phyloP scores from a whole-genome alignment of 78 protist species.

The Guillardia theta region DNA sequence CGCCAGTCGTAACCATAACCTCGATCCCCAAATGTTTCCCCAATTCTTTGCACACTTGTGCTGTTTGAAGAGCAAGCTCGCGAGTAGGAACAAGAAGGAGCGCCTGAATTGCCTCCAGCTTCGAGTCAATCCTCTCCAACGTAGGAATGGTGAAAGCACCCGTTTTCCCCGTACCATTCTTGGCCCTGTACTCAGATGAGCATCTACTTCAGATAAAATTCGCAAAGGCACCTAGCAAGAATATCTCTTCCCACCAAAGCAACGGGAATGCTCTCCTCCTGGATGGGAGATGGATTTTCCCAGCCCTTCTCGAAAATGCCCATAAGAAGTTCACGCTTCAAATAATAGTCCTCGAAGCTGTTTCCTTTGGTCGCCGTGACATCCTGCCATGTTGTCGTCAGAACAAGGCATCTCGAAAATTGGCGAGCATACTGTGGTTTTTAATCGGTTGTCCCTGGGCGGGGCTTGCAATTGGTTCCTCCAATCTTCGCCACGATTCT shows the following conservation, averaged over 20 bases:
- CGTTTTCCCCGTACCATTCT: constrained; percentile 99
- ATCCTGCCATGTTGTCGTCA: constrained; percentile 69
- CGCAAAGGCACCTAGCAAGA: constrained; percentile 63
- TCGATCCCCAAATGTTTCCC: constrained; percentile 85
- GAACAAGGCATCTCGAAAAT: not conserved
- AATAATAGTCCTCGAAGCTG: constrained; percentile 88
- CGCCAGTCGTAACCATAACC: constrained; percentile 95
- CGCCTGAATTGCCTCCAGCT: constrained; percentile 76
- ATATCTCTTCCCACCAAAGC: constrained; percentile 88
- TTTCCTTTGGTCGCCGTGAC: constrained; percentile 89
- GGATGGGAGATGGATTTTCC: constrained; percentile 97
- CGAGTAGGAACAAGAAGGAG: constrained; percentile 95
- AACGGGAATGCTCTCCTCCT: constrained; percentile 92
- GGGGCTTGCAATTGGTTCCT: constrained; percentile 39
- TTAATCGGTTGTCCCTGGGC: constrained; percentile 47
- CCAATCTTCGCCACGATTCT: constrained; percentile 55
- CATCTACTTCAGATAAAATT: not conserved
- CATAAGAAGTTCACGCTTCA: constrained; percentile 93
- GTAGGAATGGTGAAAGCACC: constrained; percentile 92
- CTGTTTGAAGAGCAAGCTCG: constrained; percentile 96
- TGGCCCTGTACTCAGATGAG: constrained; percentile 81
- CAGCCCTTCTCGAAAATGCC: constrained; percentile 97
- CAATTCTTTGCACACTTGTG: constrained; percentile 87
- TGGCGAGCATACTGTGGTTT: constrained; percentile 33
- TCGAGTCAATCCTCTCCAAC: constrained; percentile 80